Evolutionary conservation across 176 grass and related monocot species (phyloP).

Genomic region (Hordeum marinum): DNA sequence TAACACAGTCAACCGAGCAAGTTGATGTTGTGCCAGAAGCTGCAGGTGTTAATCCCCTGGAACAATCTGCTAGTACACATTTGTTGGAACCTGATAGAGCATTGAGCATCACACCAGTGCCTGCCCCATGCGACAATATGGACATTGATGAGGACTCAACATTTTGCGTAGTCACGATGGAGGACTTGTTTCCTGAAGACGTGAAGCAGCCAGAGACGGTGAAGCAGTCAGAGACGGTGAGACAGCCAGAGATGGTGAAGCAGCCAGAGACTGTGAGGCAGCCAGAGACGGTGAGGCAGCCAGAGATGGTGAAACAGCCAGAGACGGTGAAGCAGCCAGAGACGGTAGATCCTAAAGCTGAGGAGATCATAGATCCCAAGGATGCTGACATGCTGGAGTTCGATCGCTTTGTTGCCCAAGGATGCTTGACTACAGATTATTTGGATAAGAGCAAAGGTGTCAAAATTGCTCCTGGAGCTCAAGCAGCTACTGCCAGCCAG

Average conservation of each 20-base stretch:
- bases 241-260: constrained; percentile 2
- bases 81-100: constrained; percentile 5
- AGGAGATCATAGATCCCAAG: constrained; percentile 22
- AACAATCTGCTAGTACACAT: constrained; percentile 4
- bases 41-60: constrained; percentile 12
- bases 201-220: background rate
- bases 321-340: constrained; percentile 10
- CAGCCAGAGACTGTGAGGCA: background rate
- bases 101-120: background rate
- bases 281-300: background rate
- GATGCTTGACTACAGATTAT: constrained; percentile 6
- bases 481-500: background rate
- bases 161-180: constrained; percentile 34
- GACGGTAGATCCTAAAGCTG: constrained; percentile 23
- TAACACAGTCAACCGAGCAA: constrained; percentile 20
- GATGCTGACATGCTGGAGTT: constrained; percentile 56
- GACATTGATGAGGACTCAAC: constrained; percentile 29
- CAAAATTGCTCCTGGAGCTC: constrained; percentile 15
- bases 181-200: constrained; percentile 59
- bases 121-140: constrained; percentile 18
- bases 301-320: no score
- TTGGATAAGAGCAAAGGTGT: constrained; percentile 11
- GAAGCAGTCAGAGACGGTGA: background rate
- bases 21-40: constrained; percentile 18
- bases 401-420: constrained; percentile 48